A percentile compares a stretch with the other conserved stretches of the same genome.
Evolutionary conservation across 148 eudicot genomes (phyloP).

Genomic region (Nepenthes mirabilis): DNA sequence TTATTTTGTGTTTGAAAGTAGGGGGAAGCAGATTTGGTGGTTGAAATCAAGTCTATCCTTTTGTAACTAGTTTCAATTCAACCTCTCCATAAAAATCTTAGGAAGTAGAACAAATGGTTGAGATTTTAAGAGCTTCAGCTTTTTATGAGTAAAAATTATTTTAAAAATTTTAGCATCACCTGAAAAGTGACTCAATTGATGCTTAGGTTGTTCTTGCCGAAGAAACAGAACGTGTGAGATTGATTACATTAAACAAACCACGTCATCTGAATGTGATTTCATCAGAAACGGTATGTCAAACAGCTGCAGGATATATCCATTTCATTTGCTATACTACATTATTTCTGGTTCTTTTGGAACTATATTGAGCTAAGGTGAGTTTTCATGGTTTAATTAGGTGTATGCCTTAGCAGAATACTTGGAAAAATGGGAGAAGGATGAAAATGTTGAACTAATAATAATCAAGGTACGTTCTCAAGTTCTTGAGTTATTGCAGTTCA

Average conservation of each 20-base stretch:
- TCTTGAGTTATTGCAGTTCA: not conserved
- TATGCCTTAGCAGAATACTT: conserved; percentile 54
- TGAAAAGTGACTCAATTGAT: not conserved
- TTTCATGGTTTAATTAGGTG: conserved; percentile 34
- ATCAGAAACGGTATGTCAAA: conserved; percentile 50
- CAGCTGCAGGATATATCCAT: not conserved
- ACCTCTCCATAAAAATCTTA: too few relatives aligned
- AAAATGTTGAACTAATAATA: conserved; percentile 53
- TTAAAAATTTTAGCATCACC: not conserved
- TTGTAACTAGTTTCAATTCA: too few relatives aligned
- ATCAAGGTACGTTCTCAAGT: conserved; percentile 45
- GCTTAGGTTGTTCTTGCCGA: conserved; percentile 70
- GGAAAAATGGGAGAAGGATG: conserved; percentile 91
- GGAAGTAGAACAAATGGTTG: not conserved
- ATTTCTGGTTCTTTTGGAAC: not conserved
- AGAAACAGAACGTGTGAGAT: conserved; percentile 51
- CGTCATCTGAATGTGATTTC: conserved; percentile 84
- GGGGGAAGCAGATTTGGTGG: too few relatives aligned
- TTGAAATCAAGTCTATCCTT: too few relatives aligned
- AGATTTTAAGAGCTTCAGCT: not conserved
- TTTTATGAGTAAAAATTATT: not conserved
- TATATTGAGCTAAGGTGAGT: conserved; percentile 3
- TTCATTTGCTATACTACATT: not conserved
- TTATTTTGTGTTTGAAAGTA: too few relatives aligned
- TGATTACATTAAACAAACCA: conserved; percentile 80